phyloP scores from a whole-genome alignment of 1,139 yeast genomes.

The Yamadazyma triangularis region DNA sequence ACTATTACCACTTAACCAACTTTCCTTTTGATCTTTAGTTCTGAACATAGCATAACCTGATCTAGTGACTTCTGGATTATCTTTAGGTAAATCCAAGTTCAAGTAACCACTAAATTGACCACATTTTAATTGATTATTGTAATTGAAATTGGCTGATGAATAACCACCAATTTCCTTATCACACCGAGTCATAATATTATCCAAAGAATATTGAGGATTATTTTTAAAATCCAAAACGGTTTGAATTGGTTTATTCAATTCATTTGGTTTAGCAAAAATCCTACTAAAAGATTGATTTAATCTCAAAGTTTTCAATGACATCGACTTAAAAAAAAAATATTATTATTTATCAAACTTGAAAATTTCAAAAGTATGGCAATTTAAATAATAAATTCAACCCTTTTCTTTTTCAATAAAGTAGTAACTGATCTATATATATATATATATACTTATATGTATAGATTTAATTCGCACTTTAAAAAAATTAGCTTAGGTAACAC shows the following conservation, averaged over 20 bases:
- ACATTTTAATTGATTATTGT: slow-evolving; percentile 29
- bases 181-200: slow-evolving; percentile 53
- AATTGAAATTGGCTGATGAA: slow-evolving; percentile 58
- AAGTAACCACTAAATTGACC: slow-evolving; percentile 70
- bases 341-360: too few species aligned
- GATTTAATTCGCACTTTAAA: too few species aligned
- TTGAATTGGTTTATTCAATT: slow-evolving; percentile 26
- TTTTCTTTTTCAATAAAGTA: too few species aligned
- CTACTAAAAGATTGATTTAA: slow-evolving; percentile 34
- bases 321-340: too few species aligned
- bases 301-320: slow-evolving; percentile 45
- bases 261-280: slow-evolving; percentile 32
- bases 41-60: slow-evolving; percentile 89
- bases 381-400: too few species aligned
- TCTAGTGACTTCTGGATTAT: slow-evolving; percentile 61
- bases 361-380: too few species aligned
- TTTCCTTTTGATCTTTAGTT: slow-evolving; percentile 58
- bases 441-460: too few species aligned
- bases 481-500: too few species aligned
- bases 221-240: slow-evolving; percentile 55
- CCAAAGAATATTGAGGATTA: slow-evolving; percentile 36
- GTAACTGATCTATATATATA: too few species aligned
- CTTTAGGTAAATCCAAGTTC: slow-evolving; percentile 70
- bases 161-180: slow-evolving; percentile 78
- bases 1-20: slow-evolving; percentile 41